Evolutionary conservation across 129 eudicot genomes (phyloP).

Genomic region (Chrysanthemum lavandulifolium): DNA sequence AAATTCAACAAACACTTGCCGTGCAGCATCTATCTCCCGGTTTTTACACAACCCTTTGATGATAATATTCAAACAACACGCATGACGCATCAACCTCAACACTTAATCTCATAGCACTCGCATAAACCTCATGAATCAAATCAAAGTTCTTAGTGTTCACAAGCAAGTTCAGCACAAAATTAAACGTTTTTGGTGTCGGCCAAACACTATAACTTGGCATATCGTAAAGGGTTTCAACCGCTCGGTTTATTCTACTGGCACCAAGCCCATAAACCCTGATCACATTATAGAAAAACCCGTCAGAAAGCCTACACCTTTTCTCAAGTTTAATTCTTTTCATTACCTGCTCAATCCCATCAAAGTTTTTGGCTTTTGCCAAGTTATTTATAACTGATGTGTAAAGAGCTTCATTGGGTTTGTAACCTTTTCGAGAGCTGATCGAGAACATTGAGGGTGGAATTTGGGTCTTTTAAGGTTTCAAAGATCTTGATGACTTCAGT

Average conservation of each 20-base stretch:
- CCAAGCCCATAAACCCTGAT: constrained; percentile 61
- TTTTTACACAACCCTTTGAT: constrained; percentile 64
- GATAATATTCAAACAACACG: constrained; percentile 67
- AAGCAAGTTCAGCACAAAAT: constrained; percentile 72
- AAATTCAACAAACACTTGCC: constrained; percentile 71
- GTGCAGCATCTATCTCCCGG: constrained; percentile 57
- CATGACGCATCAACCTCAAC: constrained; percentile 79
- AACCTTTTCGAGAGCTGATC: constrained; percentile 63
- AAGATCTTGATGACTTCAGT: constrained; percentile 64
- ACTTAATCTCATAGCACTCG: constrained; percentile 56
- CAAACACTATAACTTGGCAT: constrained; percentile 76
- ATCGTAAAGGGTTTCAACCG: constrained; percentile 65
- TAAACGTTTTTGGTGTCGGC: constrained; percentile 67
- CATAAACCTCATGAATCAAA: constrained; percentile 56
- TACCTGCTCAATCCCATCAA: constrained; percentile 56
- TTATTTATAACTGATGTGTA: constrained; percentile 57
- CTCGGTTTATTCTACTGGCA: constrained; percentile 62
- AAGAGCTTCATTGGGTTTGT: constrained; percentile 75
- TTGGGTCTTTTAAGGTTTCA: constrained; percentile 58
- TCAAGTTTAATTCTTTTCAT: constrained; percentile 56
- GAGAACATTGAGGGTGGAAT: constrained; percentile 46
- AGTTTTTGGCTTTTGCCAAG: constrained; percentile 59
- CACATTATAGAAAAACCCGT: constrained; percentile 63
- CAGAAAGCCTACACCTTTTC: constrained; percentile 57
- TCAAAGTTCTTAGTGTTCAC: constrained; percentile 64